phyloP scores from a whole-genome alignment of 2,329 filamentous ascomycete genomes.

The Mariannaea elegans region DNA sequence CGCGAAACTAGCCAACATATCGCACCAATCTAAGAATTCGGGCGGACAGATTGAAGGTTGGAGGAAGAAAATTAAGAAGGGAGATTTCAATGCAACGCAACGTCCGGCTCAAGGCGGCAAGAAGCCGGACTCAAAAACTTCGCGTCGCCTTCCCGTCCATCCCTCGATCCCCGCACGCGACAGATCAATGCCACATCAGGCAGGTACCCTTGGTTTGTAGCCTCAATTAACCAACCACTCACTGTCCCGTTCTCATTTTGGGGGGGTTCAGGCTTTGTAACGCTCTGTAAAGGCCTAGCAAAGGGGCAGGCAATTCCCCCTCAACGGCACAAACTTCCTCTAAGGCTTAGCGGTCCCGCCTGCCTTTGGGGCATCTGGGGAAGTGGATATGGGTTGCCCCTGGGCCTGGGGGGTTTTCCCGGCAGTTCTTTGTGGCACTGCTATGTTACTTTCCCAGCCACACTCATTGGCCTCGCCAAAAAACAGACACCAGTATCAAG shows the following conservation, averaged over 20 bases:
- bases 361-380: constrained; percentile 22
- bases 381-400: constrained; percentile 5
- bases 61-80: neutral
- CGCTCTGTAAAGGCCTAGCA: constrained; percentile 1
- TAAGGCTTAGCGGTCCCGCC: constrained; percentile 25
- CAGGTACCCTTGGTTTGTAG: neutral
- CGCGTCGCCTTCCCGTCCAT: constrained; percentile 20
- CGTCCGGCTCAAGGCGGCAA: neutral
- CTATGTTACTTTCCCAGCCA: neutral
- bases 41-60: neutral
- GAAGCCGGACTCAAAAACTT: constrained; percentile 1
- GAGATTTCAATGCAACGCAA: constrained; percentile 12
- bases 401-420: neutral
- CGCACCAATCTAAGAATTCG: neutral
- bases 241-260: constrained; percentile 8
- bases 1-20: neutral
- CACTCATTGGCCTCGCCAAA: neutral
- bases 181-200: neutral
- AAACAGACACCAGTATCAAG: too few relatives aligned
- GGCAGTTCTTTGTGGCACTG: constrained; percentile 5
- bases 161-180: constrained; percentile 23
- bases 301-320: constrained; percentile 7
- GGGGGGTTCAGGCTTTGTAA: constrained; percentile 23
- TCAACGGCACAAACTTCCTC: constrained; percentile 12
- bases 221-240: neutral